These are phyloP conservation scores for Oryza meridionalis DNA, from an alignment of 176 grass and related monocot genomes.

Conservation along the genomic window DNA sequence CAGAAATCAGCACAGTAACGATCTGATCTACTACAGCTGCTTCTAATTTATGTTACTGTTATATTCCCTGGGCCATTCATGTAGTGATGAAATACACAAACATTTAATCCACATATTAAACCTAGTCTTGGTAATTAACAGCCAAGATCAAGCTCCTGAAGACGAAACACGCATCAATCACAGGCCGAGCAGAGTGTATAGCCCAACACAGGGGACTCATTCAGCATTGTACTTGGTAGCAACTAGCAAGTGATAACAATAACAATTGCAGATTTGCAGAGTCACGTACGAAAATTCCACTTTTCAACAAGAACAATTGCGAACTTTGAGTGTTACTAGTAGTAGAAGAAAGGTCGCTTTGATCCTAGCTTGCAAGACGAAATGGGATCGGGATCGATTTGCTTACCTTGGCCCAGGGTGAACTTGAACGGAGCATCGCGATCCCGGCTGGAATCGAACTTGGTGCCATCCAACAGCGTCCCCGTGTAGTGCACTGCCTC, in stretches of 20 bases:
- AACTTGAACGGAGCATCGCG: slow-evolving; percentile 70
- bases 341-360: background rate
- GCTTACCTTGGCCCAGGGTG: slow-evolving; percentile 73
- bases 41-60: background rate
- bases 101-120: background rate
- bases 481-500: slow-evolving; percentile 87
- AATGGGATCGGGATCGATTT: background rate
- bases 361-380: background rate
- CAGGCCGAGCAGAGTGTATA: background rate
- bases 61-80: background rate
- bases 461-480: slow-evolving; percentile 72
- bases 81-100: background rate
- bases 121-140: background rate
- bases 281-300: background rate
- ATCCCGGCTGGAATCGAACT: slow-evolving; percentile 85
- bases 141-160: background rate
- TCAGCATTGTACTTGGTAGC: background rate
- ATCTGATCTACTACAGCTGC: background rate
- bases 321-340: background rate
- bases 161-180: background rate
- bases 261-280: background rate
- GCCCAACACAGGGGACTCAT: no score
- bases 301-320: background rate
- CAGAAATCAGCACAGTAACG: background rate
- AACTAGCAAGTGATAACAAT: background rate